Evolutionary conservation across 257 asterid species (phyloP).

Genomic region (Ehretia macrophylla): DNA sequence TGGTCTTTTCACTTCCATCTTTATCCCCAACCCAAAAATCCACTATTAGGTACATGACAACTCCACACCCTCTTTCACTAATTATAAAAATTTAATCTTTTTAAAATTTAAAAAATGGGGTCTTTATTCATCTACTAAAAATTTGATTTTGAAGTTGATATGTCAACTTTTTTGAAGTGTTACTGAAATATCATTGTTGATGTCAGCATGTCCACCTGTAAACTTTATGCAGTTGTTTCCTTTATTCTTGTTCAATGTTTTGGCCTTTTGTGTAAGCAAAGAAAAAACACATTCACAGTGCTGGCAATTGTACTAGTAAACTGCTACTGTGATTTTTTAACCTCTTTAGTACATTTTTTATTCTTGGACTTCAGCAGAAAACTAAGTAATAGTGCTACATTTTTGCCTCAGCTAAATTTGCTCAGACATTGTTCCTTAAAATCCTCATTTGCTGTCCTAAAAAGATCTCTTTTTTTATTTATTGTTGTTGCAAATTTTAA

Average conservation of each 20-base stretch:
- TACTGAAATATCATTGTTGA: background rate
- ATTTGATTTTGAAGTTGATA: background rate
- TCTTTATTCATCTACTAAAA: background rate
- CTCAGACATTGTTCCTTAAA: background rate
- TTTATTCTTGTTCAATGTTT: background rate
- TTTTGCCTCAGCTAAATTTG: slow-evolving; percentile 18
- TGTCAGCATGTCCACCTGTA: background rate
- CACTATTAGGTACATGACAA: slow-evolving; percentile 47
- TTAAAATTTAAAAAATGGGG: background rate
- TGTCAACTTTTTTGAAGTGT: background rate
- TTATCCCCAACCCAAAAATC: slow-evolving; percentile 47
- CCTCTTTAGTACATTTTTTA: slow-evolving; percentile 14
- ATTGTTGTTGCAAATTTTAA: background rate
- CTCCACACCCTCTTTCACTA: slow-evolving; percentile 20
- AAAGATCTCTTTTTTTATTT: background rate
- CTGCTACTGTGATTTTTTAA: slow-evolving; percentile 17
- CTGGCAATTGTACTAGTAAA: slow-evolving; percentile 3
- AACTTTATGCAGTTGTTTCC: background rate
- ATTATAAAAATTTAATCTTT: slow-evolving; percentile 1
- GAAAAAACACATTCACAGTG: slow-evolving; percentile 12
- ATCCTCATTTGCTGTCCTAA: background rate
- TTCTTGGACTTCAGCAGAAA: slow-evolving; percentile 27
- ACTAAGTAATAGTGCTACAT: slow-evolving; percentile 3
- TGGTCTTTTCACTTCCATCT: slow-evolving; percentile 36
- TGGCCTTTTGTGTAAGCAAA: background rate